Evolutionary conservation across 2,329 filamentous ascomycete species (phyloP), one percentile per base, ranked within the genome.

Genomic region (Ascocoryne sarcoides): DNA sequence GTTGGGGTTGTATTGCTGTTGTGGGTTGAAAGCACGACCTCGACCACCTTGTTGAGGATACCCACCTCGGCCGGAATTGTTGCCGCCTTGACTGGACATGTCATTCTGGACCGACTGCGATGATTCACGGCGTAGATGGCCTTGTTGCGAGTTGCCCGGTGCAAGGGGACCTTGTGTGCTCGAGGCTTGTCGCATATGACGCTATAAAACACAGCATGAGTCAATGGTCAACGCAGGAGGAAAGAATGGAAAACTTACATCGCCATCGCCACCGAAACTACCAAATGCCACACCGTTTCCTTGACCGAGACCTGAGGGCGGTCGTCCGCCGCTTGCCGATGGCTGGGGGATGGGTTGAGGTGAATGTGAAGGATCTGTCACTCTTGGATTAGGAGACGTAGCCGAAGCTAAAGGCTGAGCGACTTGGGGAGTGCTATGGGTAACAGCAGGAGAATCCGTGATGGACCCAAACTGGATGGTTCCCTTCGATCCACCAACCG

Each of bases 321-420:
- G 89, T 56, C 87, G 70, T 40, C 80, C 86, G 57, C 88, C 92
- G 57, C 81, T 84, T 23, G 82, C 80, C 40, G 82, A 77, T 37
- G 88, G 48, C 14, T 39, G 40, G 21, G 92, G 90, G 54, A 96
- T 96, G 4, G 92, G 92, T 31, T 86, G 90, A 3, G 92, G 92
- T 33, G 90, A 95, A 52, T 84, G 82, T 36, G 84, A 80, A 4
- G 92, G 92, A 33, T 89, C 94, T 35, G 80, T 79, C 37, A 90
- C 75, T 54, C 84, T 78, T 47, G 83, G 82, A 58, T 84, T 80
- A 58, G 78, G 79, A 64, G 76, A 86, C 63, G 68, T 70, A 28
- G 69, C 72, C 49, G 75, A 66, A 50, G 64, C 19, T 64, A 48
- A 47, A 37, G 51, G 50, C 44, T 56, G 54, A 39, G 65, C 61